These are phyloP conservation scores for Camellia sinensis DNA, from an alignment of 148 eudicot species.

Conservation along the genomic window DNA sequence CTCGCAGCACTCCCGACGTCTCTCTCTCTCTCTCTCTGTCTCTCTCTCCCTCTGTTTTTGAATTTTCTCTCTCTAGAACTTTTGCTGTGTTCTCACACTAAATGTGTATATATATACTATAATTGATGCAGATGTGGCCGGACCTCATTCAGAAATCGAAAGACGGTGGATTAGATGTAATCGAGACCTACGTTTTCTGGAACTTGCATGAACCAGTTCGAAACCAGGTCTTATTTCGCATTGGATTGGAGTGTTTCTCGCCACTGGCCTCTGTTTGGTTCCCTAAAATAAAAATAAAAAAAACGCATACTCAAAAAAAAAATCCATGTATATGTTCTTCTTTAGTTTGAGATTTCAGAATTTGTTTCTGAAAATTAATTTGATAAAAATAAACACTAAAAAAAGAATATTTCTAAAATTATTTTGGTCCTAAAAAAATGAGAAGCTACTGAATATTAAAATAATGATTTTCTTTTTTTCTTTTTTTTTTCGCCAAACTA, in stretches of 20 bases:
- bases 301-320: neutral
- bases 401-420: too few species aligned
- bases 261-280: neutral
- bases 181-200: conserved; percentile 94
- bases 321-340: neutral
- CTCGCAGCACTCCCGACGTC: conserved; percentile 93
- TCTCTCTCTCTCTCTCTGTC: neutral
- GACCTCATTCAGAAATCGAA: conserved; percentile 85
- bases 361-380: too few species aligned
- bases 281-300: neutral
- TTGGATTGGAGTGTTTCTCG: neutral
- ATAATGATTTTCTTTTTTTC: too few species aligned
- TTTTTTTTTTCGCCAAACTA: too few species aligned
- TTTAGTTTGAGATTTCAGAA: too few species aligned
- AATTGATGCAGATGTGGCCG: conserved; percentile 76
- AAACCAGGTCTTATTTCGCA: conserved; percentile 38
- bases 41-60: neutral
- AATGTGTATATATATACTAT: too few species aligned
- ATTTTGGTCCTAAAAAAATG: too few species aligned
- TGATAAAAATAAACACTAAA: too few species aligned
- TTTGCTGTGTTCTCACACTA: neutral
- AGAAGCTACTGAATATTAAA: too few species aligned
- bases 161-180: conserved; percentile 81
- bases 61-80: neutral
- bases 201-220: conserved; percentile 77